These are phyloP conservation scores for Globomyces sp. DNA, from an alignment of 371 early-diverging fungal genomes.

Conservation along the genomic window DNA sequence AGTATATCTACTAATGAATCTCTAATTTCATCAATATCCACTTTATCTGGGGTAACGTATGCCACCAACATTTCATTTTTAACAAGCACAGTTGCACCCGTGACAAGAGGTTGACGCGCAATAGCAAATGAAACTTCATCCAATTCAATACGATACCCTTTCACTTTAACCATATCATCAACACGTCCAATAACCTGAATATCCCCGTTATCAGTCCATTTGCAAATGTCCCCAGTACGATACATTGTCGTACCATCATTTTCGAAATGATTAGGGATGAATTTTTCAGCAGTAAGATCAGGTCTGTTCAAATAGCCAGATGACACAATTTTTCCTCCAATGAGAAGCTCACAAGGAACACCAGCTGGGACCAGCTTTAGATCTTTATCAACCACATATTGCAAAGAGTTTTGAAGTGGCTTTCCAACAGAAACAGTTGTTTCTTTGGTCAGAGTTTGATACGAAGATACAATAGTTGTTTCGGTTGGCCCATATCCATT, in stretches of 20 bases:
- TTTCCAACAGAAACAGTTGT: slow-evolving; percentile 19
- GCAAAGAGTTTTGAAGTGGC: slow-evolving; percentile 19
- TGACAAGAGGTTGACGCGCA: slow-evolving; percentile 6
- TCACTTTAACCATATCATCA: slow-evolving; percentile 48
- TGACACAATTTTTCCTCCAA: slow-evolving; percentile 27
- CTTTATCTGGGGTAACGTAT: slow-evolving; percentile 16
- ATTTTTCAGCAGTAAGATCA: slow-evolving; percentile 24
- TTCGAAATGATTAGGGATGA: slow-evolving; percentile 15
- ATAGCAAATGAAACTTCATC: slow-evolving; percentile 33
- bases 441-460: not conserved
- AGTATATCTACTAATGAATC: not conserved
- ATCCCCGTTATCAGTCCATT: slow-evolving; percentile 19
- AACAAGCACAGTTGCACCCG: slow-evolving; percentile 15
- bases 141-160: slow-evolving; percentile 49
- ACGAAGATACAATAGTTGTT: slow-evolving; percentile 18
- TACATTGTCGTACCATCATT: slow-evolving; percentile 21
- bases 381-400: slow-evolving; percentile 17
- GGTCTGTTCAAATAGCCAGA: slow-evolving; percentile 31
- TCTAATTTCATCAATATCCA: slow-evolving; percentile 15
- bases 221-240: slow-evolving; percentile 26
- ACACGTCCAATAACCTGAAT: slow-evolving; percentile 32
- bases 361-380: slow-evolving; percentile 22
- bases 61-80: slow-evolving; percentile 16
- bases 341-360: slow-evolving; percentile 20
- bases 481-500: slow-evolving; percentile 37